Evolutionary conservation across 2,329 filamentous ascomycete genomes (phyloP).

Genomic region (Kalaharituber pfeilii): DNA sequence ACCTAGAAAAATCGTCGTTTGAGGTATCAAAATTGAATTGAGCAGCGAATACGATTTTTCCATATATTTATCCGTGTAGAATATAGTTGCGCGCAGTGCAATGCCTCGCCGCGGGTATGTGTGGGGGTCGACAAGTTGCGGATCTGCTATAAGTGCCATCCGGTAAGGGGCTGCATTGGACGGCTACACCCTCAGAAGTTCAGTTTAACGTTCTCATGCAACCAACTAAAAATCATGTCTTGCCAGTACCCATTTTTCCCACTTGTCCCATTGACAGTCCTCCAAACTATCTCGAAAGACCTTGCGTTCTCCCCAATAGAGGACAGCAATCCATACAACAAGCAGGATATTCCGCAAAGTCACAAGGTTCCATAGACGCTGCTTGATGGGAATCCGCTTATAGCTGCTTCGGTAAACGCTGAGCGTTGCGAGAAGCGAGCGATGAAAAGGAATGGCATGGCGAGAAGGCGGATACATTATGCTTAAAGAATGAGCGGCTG

Average conservation of each 20-base stretch:
- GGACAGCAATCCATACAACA: constrained; percentile 52
- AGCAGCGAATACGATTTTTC: constrained; percentile 64
- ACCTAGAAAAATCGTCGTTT: constrained; percentile 78
- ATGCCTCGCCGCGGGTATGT: constrained; percentile 72
- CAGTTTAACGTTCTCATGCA: background rate
- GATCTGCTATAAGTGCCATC: constrained; percentile 70
- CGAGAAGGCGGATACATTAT: too few species aligned
- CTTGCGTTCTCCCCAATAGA: constrained; percentile 75
- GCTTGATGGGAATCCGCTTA: background rate
- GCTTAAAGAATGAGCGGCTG: too few species aligned
- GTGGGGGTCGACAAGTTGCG: constrained; percentile 81
- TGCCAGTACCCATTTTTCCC: constrained; percentile 77
- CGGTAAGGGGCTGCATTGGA: constrained; percentile 62
- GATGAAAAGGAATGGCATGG: background rate
- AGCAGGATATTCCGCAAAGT: constrained; percentile 49
- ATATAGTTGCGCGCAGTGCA: constrained; percentile 42
- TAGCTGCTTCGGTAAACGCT: background rate
- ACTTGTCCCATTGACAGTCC: constrained; percentile 63
- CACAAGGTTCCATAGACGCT: background rate
- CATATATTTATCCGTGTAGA: constrained; percentile 79
- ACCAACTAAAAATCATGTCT: constrained; percentile 1
- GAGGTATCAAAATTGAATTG: constrained; percentile 58
- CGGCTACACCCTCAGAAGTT: constrained; percentile 39
- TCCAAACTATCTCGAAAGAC: constrained; percentile 54
- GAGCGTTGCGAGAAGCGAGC: background rate